A percentile compares a stretch with the other conserved stretches of the same genome.
These are phyloP conservation scores for Calocybe gambosa DNA, from an alignment of 1,284 basidiomycete species.

Conservation along the genomic window DNA sequence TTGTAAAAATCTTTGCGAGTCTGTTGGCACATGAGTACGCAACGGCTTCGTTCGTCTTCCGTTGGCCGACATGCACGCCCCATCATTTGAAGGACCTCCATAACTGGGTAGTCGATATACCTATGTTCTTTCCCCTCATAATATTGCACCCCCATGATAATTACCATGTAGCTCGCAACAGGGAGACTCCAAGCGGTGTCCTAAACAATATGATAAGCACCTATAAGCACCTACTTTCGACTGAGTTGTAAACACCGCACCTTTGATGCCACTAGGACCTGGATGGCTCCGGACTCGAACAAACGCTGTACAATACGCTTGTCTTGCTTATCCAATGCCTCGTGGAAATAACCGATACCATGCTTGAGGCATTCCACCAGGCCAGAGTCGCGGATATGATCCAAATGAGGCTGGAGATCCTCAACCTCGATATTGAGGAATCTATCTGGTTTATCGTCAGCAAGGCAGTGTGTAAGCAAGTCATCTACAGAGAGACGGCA, in stretches of 20 bases:
- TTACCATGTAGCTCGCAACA: slow-evolving; percentile 91
- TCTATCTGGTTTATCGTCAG: slow-evolving; percentile 79
- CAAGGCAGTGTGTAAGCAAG: slow-evolving; percentile 82
- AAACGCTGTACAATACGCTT: slow-evolving; percentile 92
- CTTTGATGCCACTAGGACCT: slow-evolving; percentile 91
- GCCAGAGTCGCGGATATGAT: slow-evolving; percentile 75
- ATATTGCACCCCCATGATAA: slow-evolving; percentile 96
- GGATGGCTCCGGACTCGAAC: slow-evolving; percentile 92
- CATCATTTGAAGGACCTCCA: slow-evolving; percentile 99
- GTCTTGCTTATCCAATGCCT: slow-evolving; percentile 88
- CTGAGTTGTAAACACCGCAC: slow-evolving; percentile 29
- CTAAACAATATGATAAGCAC: slow-evolving; percentile 28
- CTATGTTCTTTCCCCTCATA: slow-evolving; percentile 97
- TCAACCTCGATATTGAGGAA: slow-evolving; percentile 89
- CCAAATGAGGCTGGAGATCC: slow-evolving; percentile 85
- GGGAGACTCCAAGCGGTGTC: slow-evolving; percentile 96
- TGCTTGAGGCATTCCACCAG: slow-evolving; percentile 82
- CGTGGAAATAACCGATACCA: slow-evolving; percentile 95
- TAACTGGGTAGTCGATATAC: slow-evolving; percentile 96
- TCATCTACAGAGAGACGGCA: slow-evolving; percentile 92
- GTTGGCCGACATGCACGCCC: slow-evolving; percentile 88
- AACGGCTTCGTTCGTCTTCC: slow-evolving; percentile 84
- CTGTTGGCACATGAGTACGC: slow-evolving; percentile 95
- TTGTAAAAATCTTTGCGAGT: slow-evolving; percentile 98
- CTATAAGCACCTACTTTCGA: neutral